Conservation (phyloP, 192 early-diverging fungal species). For the Chytriomyces confervae region DNA sequence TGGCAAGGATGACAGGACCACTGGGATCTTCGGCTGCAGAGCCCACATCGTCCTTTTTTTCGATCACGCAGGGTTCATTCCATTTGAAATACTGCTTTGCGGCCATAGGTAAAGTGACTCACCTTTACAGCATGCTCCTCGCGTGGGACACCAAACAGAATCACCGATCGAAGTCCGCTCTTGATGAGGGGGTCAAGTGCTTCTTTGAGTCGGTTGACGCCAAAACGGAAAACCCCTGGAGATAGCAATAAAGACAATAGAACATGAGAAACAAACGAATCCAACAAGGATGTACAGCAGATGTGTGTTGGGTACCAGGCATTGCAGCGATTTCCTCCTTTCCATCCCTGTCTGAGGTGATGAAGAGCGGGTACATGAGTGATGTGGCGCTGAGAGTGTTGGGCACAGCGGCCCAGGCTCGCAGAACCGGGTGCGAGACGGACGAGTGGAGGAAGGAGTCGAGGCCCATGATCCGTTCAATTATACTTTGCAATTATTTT, state of each 20-base stretch:
- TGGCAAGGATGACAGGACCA: constrained; percentile 84
- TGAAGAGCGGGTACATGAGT: constrained; percentile 95
- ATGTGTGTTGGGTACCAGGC: constrained; percentile 58
- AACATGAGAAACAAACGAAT: not conserved
- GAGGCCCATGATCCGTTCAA: not conserved
- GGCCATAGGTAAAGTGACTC: not conserved
- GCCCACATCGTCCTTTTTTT: constrained; percentile 72
- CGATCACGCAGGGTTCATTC: not conserved
- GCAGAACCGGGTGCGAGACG: constrained; percentile 78
- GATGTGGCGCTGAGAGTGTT: constrained; percentile 63
- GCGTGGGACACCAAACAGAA: constrained; percentile 93
- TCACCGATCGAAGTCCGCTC: constrained; percentile 85
- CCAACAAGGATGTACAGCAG: not conserved
- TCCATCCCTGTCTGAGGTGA: constrained; percentile 80
- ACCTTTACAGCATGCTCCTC: constrained; percentile 61
- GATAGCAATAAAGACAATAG: no score
- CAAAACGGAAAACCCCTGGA: constrained; percentile 50
- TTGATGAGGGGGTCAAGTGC: constrained; percentile 80
- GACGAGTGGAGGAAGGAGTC: constrained; percentile 81
- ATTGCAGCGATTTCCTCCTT: constrained; percentile 78
- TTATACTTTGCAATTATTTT: no score
- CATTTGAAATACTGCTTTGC: not conserved
- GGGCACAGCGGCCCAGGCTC: constrained; percentile 73
- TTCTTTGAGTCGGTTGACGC: constrained; percentile 77
- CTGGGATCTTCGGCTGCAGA: constrained; percentile 81